A percentile compares a stretch with the other conserved stretches of the same genome.
phyloP scores from a whole-genome alignment of 176 grass and related monocot species.

The Pontederia crassipes region DNA sequence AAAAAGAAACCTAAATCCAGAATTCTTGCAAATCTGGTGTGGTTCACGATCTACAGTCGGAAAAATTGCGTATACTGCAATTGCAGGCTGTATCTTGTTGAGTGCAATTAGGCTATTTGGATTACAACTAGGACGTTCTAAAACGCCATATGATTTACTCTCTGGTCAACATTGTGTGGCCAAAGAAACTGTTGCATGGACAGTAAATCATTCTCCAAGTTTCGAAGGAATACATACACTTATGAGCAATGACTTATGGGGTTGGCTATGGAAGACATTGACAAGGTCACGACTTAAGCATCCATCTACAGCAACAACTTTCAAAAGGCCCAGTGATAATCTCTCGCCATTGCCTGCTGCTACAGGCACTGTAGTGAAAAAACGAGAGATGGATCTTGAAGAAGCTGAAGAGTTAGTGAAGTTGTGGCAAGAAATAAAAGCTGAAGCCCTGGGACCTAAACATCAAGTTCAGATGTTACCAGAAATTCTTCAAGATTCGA shows the following conservation, averaged over 20 bases:
- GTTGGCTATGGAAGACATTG: slow-evolving; percentile 45
- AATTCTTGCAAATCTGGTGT: slow-evolving; percentile 42
- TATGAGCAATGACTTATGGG: slow-evolving; percentile 26
- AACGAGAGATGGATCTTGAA: slow-evolving; percentile 53
- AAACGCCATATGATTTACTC: neutral
- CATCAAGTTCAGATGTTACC: slow-evolving; percentile 59
- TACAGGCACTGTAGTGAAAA: slow-evolving; percentile 11
- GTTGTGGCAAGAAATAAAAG: slow-evolving; percentile 89
- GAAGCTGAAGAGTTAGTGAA: slow-evolving; percentile 76
- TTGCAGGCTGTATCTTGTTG: slow-evolving; percentile 56
- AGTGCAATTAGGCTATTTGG: slow-evolving; percentile 46
- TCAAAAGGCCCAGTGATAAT: slow-evolving; percentile 17
- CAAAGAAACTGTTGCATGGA: slow-evolving; percentile 11
- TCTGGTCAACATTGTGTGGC: slow-evolving; percentile 11
- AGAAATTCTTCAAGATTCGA: slow-evolving; percentile 61
- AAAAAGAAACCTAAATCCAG: slow-evolving; percentile 48
- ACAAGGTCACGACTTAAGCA: slow-evolving; percentile 29
- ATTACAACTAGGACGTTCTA: slow-evolving; percentile 41
- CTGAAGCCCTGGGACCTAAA: slow-evolving; percentile 69
- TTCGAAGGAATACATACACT: slow-evolving; percentile 21
- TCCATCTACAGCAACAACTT: slow-evolving; percentile 12
- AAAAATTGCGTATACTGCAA: slow-evolving; percentile 48
- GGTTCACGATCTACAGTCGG: slow-evolving; percentile 34
- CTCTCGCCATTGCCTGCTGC: slow-evolving; percentile 10
- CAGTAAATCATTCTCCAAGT: slow-evolving; percentile 25